Conservation (phyloP, 441 rosid genomes). For the Pelargonium myrrhifolium region DNA sequence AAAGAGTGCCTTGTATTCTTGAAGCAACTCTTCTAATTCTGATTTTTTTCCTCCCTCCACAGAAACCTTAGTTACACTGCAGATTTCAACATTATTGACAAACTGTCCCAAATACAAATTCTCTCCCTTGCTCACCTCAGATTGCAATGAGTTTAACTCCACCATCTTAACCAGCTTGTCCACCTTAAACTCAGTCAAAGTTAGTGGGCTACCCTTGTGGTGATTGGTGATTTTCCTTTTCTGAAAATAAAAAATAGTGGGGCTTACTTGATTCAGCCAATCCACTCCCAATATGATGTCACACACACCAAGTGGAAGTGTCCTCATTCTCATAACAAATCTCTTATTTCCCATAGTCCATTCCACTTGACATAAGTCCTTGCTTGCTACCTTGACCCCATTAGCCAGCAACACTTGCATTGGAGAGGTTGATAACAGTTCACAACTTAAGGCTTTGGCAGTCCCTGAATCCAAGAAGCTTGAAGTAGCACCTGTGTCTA, state of each 20-base stretch:
- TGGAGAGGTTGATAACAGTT: too few relatives aligned
- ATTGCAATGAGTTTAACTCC: neutral
- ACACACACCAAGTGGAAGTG: neutral
- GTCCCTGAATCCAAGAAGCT: neutral
- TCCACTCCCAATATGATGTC: neutral
- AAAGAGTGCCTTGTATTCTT: neutral
- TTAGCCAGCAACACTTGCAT: neutral
- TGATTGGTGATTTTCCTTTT: neutral
- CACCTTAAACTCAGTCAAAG: fast-evolving
- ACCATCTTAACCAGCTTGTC: neutral
- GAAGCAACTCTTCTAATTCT: neutral
- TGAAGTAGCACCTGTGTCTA: neutral
- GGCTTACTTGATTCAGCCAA: neutral
- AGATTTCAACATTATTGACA: too few relatives aligned
- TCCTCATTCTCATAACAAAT: neutral
- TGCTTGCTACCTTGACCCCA: neutral
- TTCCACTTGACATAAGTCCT: neutral
- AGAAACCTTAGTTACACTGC: too few relatives aligned
- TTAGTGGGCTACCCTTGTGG: neutral
- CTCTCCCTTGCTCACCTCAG: neutral
- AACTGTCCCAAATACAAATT: neutral
- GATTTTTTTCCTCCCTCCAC: fast-evolving
- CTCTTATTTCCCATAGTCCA: neutral
- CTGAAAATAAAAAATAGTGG: neutral
- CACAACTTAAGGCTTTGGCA: neutral